Percentiles rank a stretch among this genome's conserved stretches.
Evolutionary conservation across 768 basidiomycete genomes (phyloP).

Genomic region (Tulasnella sp.): DNA sequence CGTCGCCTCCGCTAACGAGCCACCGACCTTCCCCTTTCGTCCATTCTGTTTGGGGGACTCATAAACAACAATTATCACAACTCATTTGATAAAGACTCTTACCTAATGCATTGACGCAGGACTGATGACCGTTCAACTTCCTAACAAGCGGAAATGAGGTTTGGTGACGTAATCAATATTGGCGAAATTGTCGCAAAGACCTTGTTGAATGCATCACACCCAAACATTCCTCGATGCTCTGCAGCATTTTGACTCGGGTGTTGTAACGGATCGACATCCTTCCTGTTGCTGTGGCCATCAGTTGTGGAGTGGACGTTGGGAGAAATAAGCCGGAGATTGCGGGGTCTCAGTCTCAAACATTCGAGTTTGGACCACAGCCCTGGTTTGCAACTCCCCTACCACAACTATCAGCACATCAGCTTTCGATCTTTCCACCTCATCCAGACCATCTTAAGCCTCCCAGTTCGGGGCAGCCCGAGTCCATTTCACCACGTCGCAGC

Average conservation of each 20-base stretch:
- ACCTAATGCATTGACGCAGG: slow-evolving; percentile 19
- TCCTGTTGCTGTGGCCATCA: neutral
- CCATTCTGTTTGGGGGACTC: neutral
- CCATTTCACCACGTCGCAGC: neutral
- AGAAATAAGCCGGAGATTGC: neutral
- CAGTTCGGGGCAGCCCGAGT: neutral
- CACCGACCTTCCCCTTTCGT: slow-evolving; percentile 13
- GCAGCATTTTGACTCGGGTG: neutral
- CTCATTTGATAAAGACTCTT: neutral
- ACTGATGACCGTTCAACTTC: slow-evolving; percentile 15
- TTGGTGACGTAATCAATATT: neutral
- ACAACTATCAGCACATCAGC: neutral
- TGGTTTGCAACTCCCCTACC: neutral
- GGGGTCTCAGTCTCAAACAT: neutral
- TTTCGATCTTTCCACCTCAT: neutral
- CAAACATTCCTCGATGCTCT: slow-evolving; percentile 7
- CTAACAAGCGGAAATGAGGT: neutral
- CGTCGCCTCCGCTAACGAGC: slow-evolving; percentile 18
- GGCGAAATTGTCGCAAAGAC: neutral
- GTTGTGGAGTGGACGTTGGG: no score
- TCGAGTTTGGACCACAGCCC: neutral
- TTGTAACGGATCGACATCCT: neutral
- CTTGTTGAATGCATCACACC: neutral
- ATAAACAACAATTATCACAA: neutral
- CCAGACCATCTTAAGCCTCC: neutral